Percentiles rank a stretch among this genome's conserved stretches.
Evolutionary conservation across 345 rosid genomes (phyloP).

Genomic region (Psidium friedrichsthalianum): DNA sequence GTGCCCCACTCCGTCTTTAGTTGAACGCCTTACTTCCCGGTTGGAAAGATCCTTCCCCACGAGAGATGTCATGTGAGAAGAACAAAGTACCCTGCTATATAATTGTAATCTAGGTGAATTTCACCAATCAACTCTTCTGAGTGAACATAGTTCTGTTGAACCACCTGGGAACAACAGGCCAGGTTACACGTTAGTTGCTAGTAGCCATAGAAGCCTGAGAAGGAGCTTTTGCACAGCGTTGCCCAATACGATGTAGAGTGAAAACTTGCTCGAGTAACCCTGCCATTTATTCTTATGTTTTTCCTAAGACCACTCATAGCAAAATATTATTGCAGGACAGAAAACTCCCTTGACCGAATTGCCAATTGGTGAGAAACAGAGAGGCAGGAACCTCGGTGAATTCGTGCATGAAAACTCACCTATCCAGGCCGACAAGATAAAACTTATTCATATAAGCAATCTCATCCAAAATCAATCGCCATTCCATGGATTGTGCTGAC

Average conservation of each 20-base stretch:
- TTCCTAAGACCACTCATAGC: not conserved
- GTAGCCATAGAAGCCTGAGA: not conserved
- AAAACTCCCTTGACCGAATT: not conserved
- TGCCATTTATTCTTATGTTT: not conserved
- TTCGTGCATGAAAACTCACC: not conserved
- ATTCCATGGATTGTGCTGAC: slow-evolving; percentile 17
- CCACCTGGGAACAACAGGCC: not conserved
- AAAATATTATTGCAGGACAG: not conserved
- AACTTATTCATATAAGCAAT: not conserved
- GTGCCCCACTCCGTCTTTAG: not conserved
- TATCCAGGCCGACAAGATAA: not conserved
- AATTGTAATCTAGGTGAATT: not conserved
- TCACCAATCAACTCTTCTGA: not conserved
- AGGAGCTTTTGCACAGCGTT: not conserved
- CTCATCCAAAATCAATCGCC: slow-evolving; percentile 10
- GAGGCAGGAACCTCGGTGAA: not conserved
- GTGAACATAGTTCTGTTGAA: not conserved
- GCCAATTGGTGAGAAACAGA: not conserved
- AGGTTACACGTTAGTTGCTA: not conserved
- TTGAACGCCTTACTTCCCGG: not conserved
- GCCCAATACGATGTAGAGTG: not conserved
- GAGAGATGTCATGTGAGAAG: not conserved
- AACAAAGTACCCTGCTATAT: not conserved
- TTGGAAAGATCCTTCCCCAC: not conserved
- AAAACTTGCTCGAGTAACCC: not conserved